phyloP scores from a whole-genome alignment of 1,139 yeast genomes.

The Zygosaccharomyces sapae region DNA sequence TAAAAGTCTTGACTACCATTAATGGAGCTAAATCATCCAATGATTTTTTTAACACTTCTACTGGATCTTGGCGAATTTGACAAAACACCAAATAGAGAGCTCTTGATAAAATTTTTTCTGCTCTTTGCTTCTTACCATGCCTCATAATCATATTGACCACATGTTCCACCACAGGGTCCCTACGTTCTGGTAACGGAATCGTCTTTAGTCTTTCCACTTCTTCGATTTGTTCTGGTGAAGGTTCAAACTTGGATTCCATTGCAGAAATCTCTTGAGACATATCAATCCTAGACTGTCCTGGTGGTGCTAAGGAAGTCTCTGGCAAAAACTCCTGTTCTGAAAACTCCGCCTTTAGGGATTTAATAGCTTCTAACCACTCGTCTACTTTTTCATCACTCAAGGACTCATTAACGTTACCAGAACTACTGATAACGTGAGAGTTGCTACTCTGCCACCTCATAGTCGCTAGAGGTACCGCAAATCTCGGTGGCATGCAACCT shows the following conservation, averaged over 20 bases:
- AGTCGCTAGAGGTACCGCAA: conserved; percentile 1
- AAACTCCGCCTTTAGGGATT: conserved; percentile 49
- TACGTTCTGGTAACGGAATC: conserved; percentile 55
- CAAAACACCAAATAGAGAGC: conserved; percentile 68
- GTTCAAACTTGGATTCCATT: conserved; percentile 44
- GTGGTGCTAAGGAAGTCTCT: conserved; percentile 35
- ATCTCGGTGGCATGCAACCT: background rate
- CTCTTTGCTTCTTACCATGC: conserved; percentile 81
- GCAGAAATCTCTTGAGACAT: conserved; percentile 25
- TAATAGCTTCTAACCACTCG: conserved; percentile 60
- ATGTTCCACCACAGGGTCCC: conserved; percentile 70
- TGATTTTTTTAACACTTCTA: conserved; percentile 64
- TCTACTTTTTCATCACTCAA: conserved; percentile 56
- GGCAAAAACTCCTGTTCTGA: conserved; percentile 37
- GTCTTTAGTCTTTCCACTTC: conserved; percentile 50
- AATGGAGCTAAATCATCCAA: conserved; percentile 84
- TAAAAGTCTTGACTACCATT: conserved; percentile 69
- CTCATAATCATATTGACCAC: conserved; percentile 88
- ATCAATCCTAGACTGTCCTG: conserved; percentile 45
- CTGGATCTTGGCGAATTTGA: conserved; percentile 54
- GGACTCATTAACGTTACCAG: background rate
- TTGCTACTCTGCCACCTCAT: conserved; percentile 12
- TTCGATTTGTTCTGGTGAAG: conserved; percentile 56
- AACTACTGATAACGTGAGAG: background rate
- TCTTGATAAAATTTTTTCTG: conserved; percentile 67